Evolutionary conservation across 345 rosid species (phyloP).

Genomic region (Gossypium thurberi): DNA sequence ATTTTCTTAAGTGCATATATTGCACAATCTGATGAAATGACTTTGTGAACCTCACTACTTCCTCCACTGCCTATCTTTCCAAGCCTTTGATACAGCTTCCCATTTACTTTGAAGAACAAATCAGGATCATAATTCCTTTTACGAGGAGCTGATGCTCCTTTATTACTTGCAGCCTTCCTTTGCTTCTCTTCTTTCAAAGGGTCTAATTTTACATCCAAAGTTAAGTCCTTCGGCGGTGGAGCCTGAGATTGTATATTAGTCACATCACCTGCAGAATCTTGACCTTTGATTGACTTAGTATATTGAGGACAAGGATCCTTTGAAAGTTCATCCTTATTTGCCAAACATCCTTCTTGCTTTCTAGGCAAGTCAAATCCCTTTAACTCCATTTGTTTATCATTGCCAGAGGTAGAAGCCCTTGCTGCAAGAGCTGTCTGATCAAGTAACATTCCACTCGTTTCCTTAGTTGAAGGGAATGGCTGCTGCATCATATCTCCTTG

Average conservation of each 20-base stretch:
- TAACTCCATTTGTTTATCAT: conserved; percentile 23
- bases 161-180: conserved; percentile 53
- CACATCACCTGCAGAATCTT: conserved; percentile 26
- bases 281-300: conserved; percentile 25
- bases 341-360: conserved; percentile 33
- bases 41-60: conserved; percentile 99
- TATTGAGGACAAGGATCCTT: conserved; percentile 24
- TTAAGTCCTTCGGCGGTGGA: conserved; percentile 32
- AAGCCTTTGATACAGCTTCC: conserved; percentile 94
- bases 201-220: conserved; percentile 47
- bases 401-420: conserved; percentile 30
- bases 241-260: conserved; percentile 31
- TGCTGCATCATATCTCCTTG: conserved; percentile 30
- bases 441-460: conserved; percentile 23
- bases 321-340: conserved; percentile 24
- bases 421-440: conserved; percentile 30
- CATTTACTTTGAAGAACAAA: conserved; percentile 84
- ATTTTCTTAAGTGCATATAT: conserved; percentile 94
- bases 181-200: conserved; percentile 49
- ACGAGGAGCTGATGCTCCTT: conserved; percentile 54
- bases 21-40: conserved; percentile 88
- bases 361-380: conserved; percentile 30
- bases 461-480: conserved; percentile 34
- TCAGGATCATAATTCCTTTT: conserved; percentile 82
- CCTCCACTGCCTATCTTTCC: conserved; percentile 99